A percentile compares a stretch with the other conserved stretches of the same genome.
Conservation (phyloP, 169 alveolate genomes). For the Miamiensis avidus region DNA sequence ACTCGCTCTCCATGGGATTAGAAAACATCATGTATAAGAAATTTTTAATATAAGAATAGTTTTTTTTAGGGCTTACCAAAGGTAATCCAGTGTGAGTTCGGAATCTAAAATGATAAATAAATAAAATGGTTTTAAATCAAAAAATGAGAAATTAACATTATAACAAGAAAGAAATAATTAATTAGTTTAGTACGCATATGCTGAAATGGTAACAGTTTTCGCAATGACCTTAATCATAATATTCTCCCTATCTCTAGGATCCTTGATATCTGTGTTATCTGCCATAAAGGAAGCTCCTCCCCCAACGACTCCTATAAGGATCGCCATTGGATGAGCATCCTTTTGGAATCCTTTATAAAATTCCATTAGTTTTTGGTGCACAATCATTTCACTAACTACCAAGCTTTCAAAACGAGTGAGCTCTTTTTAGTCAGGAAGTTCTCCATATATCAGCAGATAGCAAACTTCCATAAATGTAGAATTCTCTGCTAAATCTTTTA, state of each 20-base stretch:
- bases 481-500: conserved; percentile 66
- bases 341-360: conserved; percentile 72
- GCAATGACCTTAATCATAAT: conserved; percentile 79
- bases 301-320: conserved; percentile 81
- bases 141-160: too few relatives aligned
- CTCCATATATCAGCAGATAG: conserved; percentile 81
- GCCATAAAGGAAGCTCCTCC: conserved; percentile 80
- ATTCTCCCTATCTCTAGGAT: conserved; percentile 62
- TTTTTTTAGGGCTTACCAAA: conserved; percentile 75
- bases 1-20: conserved; percentile 79
- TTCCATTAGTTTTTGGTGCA: conserved; percentile 71
- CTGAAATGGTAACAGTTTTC: conserved; percentile 85
- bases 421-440: conserved; percentile 67
- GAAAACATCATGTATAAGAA: conserved; percentile 86
- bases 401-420: conserved; percentile 56
- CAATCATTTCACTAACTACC: conserved; percentile 77
- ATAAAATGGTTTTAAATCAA: too few relatives aligned
- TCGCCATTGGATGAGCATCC: conserved; percentile 90
- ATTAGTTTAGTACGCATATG: conserved; percentile 54
- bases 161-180: too few relatives aligned
- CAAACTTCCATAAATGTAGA: conserved; percentile 76
- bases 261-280: conserved; percentile 47
- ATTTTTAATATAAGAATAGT: conserved; percentile 69
- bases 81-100: conserved; percentile 85
- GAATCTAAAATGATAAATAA: conserved; percentile 16